Evolutionary conservation across 257 asterid species (phyloP), one percentile per base, ranked within the genome.

Genomic region (Lantana camara): DNA sequence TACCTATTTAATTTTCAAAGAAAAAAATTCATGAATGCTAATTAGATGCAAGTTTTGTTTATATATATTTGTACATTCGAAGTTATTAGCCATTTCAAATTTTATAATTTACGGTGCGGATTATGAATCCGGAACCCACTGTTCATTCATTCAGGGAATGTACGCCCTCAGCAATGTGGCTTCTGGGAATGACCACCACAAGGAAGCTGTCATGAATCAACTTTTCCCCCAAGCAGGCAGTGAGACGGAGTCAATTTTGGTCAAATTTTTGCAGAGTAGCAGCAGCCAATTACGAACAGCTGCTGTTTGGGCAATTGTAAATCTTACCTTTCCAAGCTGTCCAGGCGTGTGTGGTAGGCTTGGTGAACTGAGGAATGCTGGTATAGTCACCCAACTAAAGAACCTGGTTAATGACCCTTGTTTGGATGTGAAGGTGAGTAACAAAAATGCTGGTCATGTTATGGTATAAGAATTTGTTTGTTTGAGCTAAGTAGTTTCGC

Each of bases 151-250:
- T 19, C 76, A 93, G 98, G 94, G 82, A 23, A 81, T 90, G 97
- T 84, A 82, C 68, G 60, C 86, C 55, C 86, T 93, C 21, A 73
- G 77, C 79, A 93, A 93, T 49, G 77, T 87, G 69, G 90, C 96
- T 68, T 93, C 99, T 49, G 97, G 99, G 42, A 82, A 76, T 68
- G 99, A 87, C 77, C 76, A 71, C 73, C 98, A 89, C 73, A 87
- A 87, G 83, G 94, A 87, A 82, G 97, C 90, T 1, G 89, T 90
- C 56, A 85, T 93, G 96, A 73, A 65, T 65, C 77, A 79, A 74
- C 85, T 90, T 57, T 84, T 87, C 49, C 83, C 84, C 22, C 66
- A 71, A 49, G 66, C 66, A 27, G 70, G 73, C 41, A 73, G 65
- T 19, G 78, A 72, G 46, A 42, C 69, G 32, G 88, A 79, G 66